A percentile compares a stretch with the other conserved stretches of the same genome.
phyloP scores from a whole-genome alignment of 1,284 basidiomycete genomes.

The Cryptococcus neoformans region DNA sequence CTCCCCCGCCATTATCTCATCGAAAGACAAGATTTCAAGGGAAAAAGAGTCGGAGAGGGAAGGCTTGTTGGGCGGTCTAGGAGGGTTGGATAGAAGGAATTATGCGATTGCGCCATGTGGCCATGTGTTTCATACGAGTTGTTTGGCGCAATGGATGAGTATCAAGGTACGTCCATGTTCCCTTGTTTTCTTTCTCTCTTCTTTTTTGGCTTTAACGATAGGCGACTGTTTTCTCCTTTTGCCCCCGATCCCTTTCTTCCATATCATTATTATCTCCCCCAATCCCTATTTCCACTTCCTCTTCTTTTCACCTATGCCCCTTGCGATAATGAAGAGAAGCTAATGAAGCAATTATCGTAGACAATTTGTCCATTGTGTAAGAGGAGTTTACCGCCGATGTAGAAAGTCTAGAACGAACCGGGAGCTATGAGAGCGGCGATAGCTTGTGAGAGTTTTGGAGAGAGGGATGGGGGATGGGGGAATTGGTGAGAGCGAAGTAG shows the following conservation, averaged over 20 bases:
- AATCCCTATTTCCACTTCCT: too few species aligned
- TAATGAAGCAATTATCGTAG: constrained; percentile 1
- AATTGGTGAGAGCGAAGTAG: too few species aligned
- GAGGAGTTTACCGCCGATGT: constrained; percentile 15
- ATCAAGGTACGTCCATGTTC: constrained; percentile 64
- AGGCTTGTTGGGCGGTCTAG: constrained; percentile 19
- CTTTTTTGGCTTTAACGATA: too few species aligned
- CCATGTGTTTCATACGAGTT: constrained; percentile 84
- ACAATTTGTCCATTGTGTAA: constrained; percentile 19
- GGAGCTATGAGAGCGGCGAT: too few species aligned
- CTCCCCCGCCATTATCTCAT: too few species aligned
- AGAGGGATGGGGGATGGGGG: too few species aligned
- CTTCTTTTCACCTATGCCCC: too few species aligned
- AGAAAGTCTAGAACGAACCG: neutral
- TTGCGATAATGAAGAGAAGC: neutral
- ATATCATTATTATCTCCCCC: too few species aligned
- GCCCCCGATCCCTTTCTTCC: too few species aligned
- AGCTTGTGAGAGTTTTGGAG: too few species aligned
- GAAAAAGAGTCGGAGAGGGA: constrained; percentile 14
- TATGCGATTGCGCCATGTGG: constrained; percentile 86
- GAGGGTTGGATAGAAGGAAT: constrained; percentile 52
- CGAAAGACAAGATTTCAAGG: neutral
- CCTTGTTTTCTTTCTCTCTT: neutral
- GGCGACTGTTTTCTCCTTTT: too few species aligned
- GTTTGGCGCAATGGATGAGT: constrained; percentile 78